Conservation (phyloP, 2,329 filamentous ascomycete species). For the Alternaria novae-zelandiae region DNA sequence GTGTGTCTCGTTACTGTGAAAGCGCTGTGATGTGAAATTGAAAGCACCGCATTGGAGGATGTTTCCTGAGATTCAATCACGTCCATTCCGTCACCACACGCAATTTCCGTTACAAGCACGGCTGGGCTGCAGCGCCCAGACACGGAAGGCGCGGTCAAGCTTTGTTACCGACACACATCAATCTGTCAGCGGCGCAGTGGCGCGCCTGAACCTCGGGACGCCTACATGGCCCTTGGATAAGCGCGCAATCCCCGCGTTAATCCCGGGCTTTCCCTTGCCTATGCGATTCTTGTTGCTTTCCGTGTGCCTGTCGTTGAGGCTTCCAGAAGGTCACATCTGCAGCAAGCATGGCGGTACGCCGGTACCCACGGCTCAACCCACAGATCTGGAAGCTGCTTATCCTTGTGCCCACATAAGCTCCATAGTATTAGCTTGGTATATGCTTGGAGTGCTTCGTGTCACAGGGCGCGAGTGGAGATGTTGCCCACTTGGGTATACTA, state of each 20-base stretch:
- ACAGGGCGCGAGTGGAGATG: conserved; percentile 1
- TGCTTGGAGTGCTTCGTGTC: background rate
- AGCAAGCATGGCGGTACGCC: background rate
- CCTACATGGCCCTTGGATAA: background rate
- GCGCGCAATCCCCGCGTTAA: conserved; percentile 10
- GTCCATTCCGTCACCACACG: background rate
- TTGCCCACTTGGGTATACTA: background rate
- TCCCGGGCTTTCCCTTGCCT: conserved; percentile 1
- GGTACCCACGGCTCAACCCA: background rate
- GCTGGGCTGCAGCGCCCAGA: conserved; percentile 8
- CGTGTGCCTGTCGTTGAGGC: background rate
- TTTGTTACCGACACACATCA: background rate
- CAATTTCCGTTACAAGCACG: background rate
- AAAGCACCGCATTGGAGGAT: background rate
- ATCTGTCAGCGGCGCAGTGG: conserved; percentile 2
- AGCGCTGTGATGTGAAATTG: background rate
- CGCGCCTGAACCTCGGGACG: background rate
- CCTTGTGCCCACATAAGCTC: conserved; percentile 1
- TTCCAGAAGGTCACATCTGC: conserved; percentile 5
- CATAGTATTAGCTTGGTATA: background rate
- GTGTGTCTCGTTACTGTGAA: background rate
- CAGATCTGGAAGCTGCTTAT: conserved; percentile 4
- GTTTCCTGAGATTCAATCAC: background rate
- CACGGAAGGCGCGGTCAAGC: conserved; percentile 11
- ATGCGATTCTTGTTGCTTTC: background rate